phyloP scores from a whole-genome alignment of 352 stramenopile species.

The Globisporangium ultimum region DNA sequence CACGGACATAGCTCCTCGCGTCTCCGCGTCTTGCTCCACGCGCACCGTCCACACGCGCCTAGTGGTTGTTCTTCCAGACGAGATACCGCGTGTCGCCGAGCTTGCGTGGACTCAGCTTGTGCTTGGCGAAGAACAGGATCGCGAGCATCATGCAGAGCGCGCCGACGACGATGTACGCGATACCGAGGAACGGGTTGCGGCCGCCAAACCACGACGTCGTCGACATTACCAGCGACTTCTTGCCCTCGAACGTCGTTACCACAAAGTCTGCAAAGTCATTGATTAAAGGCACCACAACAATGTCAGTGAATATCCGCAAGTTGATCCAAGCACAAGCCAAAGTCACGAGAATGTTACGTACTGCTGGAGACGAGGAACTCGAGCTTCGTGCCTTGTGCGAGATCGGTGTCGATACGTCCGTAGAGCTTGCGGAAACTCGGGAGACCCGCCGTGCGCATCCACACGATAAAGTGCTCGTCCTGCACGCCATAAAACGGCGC shows the following conservation, averaged over 20 bases:
- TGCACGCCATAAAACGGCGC: constrained; percentile 87
- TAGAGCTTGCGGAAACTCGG: constrained; percentile 99
- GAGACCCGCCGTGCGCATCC: constrained; percentile 98
- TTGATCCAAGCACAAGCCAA: too few relatives aligned
- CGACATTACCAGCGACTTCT: constrained; percentile 96
- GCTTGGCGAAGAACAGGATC: constrained; percentile 95
- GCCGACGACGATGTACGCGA: constrained; percentile 95
- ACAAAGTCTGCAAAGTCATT: constrained; percentile 86
- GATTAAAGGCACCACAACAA: background rate
- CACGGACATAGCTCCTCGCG: too few relatives aligned
- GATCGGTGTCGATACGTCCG: constrained; percentile 93
- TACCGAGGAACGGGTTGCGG: constrained; percentile 95
- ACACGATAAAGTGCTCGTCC: constrained; percentile 99
- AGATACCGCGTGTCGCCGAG: constrained; percentile 94
- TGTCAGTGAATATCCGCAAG: background rate
- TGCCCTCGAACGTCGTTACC: constrained; percentile 93
- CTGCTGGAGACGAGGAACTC: constrained; percentile 92
- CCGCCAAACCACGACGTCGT: constrained; percentile 96
- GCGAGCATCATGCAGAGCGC: constrained; percentile 92
- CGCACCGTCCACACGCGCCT: constrained; percentile 7
- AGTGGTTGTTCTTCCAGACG: constrained; percentile 96
- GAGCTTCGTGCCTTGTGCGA: constrained; percentile 87
- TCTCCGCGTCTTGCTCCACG: too few relatives aligned
- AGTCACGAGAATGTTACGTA: too few relatives aligned
- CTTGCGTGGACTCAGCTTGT: constrained; percentile 93